phyloP scores from a whole-genome alignment of 1,284 basidiomycete genomes.

The Ceratobasidium sp. region DNA sequence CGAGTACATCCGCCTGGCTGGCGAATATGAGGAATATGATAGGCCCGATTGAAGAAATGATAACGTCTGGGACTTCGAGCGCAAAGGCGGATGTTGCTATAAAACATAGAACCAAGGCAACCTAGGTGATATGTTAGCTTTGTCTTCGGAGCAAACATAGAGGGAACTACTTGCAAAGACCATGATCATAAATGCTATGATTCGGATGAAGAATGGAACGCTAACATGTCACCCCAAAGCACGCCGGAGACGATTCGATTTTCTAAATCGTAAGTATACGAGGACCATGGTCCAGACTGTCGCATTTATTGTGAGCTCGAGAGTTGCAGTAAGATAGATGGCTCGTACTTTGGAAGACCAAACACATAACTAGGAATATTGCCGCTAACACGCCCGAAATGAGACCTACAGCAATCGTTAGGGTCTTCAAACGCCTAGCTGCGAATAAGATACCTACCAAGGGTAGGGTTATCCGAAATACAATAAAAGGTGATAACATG shows the following conservation, averaged over 20 bases:
- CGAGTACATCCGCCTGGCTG: constrained; percentile 31
- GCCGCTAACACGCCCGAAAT: constrained; percentile 19
- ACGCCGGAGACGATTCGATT: constrained; percentile 22
- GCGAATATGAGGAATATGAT: constrained; percentile 31
- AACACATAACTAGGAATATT: neutral
- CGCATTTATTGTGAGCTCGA: neutral
- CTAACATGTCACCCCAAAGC: constrained; percentile 19
- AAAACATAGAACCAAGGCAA: constrained; percentile 27
- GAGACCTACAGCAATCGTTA: neutral
- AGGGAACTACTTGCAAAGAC: constrained; percentile 6
- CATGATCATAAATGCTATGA: constrained; percentile 24
- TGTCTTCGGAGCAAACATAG: neutral
- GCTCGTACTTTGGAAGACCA: constrained; percentile 24
- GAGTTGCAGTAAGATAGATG: neutral
- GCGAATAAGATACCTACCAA: constrained; percentile 4
- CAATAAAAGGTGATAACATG: constrained; percentile 31
- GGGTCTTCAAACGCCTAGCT: no score
- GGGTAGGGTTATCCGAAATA: constrained; percentile 20
- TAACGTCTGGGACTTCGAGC: constrained; percentile 27
- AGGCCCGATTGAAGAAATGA: constrained; percentile 22
- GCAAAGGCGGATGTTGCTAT: constrained; percentile 11
- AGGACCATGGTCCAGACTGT: constrained; percentile 26
- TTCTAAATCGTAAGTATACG: constrained; percentile 21
- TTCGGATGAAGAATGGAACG: constrained; percentile 35
- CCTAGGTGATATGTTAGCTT: neutral